Evolutionary conservation across 176 grass and related monocot species (phyloP).

Genomic region (Carex littledalei): DNA sequence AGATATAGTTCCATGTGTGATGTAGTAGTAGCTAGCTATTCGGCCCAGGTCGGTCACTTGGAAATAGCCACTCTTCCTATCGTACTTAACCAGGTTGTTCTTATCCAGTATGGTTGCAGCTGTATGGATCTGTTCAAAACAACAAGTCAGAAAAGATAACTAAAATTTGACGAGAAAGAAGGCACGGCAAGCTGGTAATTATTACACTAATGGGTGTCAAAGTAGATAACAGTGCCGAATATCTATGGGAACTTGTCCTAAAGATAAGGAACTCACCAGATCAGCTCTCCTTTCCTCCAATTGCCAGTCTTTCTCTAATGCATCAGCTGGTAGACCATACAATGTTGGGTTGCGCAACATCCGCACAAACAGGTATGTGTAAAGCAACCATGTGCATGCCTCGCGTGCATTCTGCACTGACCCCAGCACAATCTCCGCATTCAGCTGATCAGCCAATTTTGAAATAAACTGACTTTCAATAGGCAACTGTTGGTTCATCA

Average conservation of each 20-base stretch:
- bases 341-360: slow-evolving; percentile 91
- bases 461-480: slow-evolving; percentile 98
- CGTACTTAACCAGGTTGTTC: slow-evolving; percentile 91
- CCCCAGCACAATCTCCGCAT: slow-evolving; percentile 93
- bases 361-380: slow-evolving; percentile 85
- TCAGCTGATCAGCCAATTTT: slow-evolving; percentile 75
- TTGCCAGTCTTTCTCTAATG: slow-evolving; percentile 59
- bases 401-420: slow-evolving; percentile 88
- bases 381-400: slow-evolving; percentile 83
- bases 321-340: slow-evolving; percentile 79
- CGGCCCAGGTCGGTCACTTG: slow-evolving; percentile 85
- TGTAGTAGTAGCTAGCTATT: slow-evolving; percentile 96
- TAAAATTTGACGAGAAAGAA: not conserved
- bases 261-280: slow-evolving; percentile 53
- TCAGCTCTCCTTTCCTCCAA: slow-evolving; percentile 93
- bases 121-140: slow-evolving; percentile 68
- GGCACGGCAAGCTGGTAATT: not conserved
- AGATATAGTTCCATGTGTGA: slow-evolving; percentile 85
- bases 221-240: not conserved
- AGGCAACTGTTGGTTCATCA: slow-evolving; percentile 95
- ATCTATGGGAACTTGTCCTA: too few relatives aligned
- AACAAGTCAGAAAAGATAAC: not conserved
- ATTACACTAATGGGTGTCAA: not conserved
- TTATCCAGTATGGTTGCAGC: slow-evolving; percentile 93
- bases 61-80: slow-evolving; percentile 95